Conservation (phyloP, 129 eudicot genomes). For the Helianthus annuus region DNA sequence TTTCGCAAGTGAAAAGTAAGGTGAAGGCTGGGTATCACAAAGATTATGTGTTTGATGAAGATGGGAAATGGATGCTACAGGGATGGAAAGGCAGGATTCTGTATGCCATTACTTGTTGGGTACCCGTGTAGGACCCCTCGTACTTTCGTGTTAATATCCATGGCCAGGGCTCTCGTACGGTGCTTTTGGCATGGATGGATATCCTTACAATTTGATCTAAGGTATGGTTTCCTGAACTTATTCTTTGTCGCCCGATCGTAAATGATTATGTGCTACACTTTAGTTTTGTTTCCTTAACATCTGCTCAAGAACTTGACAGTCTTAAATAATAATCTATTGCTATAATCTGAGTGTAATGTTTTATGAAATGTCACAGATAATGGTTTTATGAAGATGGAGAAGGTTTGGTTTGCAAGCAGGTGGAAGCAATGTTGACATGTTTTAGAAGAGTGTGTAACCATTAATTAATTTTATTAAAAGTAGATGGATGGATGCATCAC, state of each 20-base stretch:
- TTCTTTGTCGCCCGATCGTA: neutral
- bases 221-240: conserved; percentile 13
- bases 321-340: neutral
- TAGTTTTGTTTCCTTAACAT: neutral
- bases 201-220: conserved; percentile 17
- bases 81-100: conserved; percentile 82
- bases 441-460: neutral
- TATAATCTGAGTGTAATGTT: conserved; percentile 2
- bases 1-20: conserved; percentile 45
- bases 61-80: conserved; percentile 68
- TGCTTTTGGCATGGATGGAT: conserved; percentile 9
- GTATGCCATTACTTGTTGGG: conserved; percentile 64
- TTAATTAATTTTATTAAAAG: neutral
- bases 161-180: neutral
- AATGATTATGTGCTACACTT: conserved; percentile 4
- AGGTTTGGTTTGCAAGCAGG: conserved; percentile 1
- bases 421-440: conserved; percentile 2
- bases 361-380: conserved; percentile 11
- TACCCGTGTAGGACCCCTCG: conserved; percentile 35
- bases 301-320: neutral
- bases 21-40: conserved; percentile 50
- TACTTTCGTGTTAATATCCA: neutral
- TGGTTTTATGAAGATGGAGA: conserved; percentile 5
- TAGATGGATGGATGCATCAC: neutral
- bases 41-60: conserved; percentile 68